A percentile compares a stretch with the other conserved stretches of the same genome.
Evolutionary conservation across 148 eudicot species (phyloP).

Genomic region (Camellia sinensis): DNA sequence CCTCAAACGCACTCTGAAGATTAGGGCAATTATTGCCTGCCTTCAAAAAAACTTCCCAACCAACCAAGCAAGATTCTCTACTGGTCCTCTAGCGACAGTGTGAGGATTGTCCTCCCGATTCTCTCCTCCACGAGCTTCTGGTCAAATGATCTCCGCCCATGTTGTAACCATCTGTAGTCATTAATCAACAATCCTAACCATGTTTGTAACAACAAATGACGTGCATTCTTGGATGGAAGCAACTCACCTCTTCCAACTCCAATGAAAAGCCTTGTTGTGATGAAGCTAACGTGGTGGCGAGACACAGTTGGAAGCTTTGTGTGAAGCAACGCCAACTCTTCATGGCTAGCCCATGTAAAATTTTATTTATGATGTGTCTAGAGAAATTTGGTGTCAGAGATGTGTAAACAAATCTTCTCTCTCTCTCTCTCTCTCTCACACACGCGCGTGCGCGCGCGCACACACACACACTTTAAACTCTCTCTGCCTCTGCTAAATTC

Average conservation of each 20-base stretch:
- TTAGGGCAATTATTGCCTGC: conserved; percentile 82
- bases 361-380: too few relatives aligned
- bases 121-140: conserved; percentile 87
- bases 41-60: conserved; percentile 74
- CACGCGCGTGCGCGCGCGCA: too few relatives aligned
- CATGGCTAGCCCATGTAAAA: conserved; percentile 65
- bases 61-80: conserved; percentile 74
- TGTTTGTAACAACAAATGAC: conserved; percentile 52
- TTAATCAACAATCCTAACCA: conserved; percentile 86
- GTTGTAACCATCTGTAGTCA: conserved; percentile 86
- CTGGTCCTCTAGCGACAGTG: conserved; percentile 86
- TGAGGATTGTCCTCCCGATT: conserved; percentile 82
- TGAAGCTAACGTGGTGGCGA: conserved; percentile 67
- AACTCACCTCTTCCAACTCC: conserved; percentile 91
- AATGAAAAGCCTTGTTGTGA: conserved; percentile 76
- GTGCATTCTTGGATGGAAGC: conserved; percentile 72
- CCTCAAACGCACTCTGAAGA: conserved; percentile 91
- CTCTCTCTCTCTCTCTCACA: too few relatives aligned
- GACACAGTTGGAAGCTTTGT: conserved; percentile 43
- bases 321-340: conserved; percentile 72
- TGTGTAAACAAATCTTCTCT: too few relatives aligned
- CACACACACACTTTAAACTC: too few relatives aligned
- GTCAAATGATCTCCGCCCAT: conserved; percentile 81
- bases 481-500: too few relatives aligned
- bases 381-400: too few relatives aligned